These are phyloP conservation scores for Colletotrichum gloeosporioides DNA, from an alignment of 2,329 filamentous ascomycete genomes.

Conservation along the genomic window DNA sequence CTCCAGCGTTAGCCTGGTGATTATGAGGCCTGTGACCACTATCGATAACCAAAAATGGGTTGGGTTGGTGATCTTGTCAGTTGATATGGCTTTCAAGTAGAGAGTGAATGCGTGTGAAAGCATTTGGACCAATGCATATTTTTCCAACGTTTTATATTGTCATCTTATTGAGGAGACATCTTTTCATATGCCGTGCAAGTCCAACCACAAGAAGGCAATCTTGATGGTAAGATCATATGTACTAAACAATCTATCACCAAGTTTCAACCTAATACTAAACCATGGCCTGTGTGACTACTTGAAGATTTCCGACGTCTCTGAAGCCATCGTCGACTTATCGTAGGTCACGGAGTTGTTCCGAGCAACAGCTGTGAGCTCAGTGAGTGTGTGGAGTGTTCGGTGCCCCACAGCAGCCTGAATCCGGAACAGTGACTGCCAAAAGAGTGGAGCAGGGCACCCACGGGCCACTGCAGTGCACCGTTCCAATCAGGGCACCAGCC, in stretches of 20 bases:
- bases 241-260: no score
- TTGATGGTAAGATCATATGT: no score
- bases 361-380: neutral
- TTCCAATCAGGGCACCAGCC: neutral
- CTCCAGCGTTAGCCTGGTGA: neutral
- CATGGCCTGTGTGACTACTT: neutral
- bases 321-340: neutral
- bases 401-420: neutral
- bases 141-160: neutral
- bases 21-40: fast-evolving
- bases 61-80: no score
- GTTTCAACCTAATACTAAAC: no score
- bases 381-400: neutral
- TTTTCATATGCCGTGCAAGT: fast-evolving
- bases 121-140: no score
- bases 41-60: neutral
- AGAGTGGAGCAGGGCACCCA: neutral
- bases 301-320: neutral
- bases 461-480: neutral
- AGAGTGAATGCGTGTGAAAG: no score
- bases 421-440: neutral
- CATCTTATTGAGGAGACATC: fast-evolving
- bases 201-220: neutral
- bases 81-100: no score
- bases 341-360: neutral